Evolutionary conservation across 106 monocot species (phyloP), one percentile per base, ranked within the genome.

Genomic region (Amphibolis antarctica): DNA sequence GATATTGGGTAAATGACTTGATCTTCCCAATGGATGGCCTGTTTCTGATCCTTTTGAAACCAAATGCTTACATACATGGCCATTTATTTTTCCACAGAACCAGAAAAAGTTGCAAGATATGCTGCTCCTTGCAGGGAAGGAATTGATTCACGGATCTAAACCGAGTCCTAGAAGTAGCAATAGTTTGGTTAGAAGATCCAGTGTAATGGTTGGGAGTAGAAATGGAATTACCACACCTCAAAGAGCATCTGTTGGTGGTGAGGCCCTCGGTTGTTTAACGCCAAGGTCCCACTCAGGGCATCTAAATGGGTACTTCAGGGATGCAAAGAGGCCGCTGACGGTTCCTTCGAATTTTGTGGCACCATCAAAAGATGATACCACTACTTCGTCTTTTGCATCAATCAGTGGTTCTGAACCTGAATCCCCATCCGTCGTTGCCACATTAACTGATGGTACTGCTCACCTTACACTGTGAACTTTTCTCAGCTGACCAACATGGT

Each of bases 371-470:
- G 96, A 82, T 17, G 90, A 96, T 47, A 86, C 79, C 21, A n/a
- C n/a, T n/a, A 56, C 67, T 5, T 94, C 86, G 0, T 86, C 89
- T 25, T 90, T 86, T 56, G 82, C 84, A 11, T 96, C 96, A 9
- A 69, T 96, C 26, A 79, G 79, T 45, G 89, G 89, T 36, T 94
- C 94, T 10, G 94, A 94, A 70, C 83, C 81, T 0, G 89, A 81
- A 47, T 83, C 94, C 28, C 82, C 84, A 29, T 66, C 84, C 44
- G 42, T 45, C 58, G 20, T 65, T 45, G 52, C 14, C 21, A 10
- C 9, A 14, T 29, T 15, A 58, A 13, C 22, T 21, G 12, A 4
- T 42, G 36, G 21, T 44, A 23, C 5, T 54, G 4, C 18, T 54
- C 23, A 20, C 23, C 19, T 54, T 53, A 53, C n/a, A n/a, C n/a